These are phyloP conservation scores for Rhodosporidiobolus sp. DNA, from an alignment of 768 basidiomycete genomes.

Conservation along the genomic window DNA sequence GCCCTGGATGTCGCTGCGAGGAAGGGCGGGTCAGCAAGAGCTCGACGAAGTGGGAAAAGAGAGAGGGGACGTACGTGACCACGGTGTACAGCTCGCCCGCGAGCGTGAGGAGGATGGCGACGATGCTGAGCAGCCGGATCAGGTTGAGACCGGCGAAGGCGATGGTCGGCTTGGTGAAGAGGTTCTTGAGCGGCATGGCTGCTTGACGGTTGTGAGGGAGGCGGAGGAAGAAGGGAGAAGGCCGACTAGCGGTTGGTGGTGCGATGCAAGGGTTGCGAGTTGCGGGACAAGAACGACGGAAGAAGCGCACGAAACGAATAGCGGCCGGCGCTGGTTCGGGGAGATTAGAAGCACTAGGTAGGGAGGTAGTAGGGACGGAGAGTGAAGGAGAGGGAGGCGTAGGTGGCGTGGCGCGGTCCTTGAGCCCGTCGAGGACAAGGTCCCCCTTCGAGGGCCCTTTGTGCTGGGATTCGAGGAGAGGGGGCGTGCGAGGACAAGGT, in stretches of 20 bases:
- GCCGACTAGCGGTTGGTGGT: background rate
- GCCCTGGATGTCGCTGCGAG: conserved; percentile 20
- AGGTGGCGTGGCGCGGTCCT: too few species aligned
- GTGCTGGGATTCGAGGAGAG: too few species aligned
- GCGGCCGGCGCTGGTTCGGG: background rate
- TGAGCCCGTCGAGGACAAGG: background rate
- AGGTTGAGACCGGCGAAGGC: conserved; percentile 29
- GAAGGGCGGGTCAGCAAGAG: background rate
- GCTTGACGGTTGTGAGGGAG: background rate
- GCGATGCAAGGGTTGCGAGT: background rate
- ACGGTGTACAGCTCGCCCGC: conserved; percentile 28
- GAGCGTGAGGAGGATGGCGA: conserved; percentile 30
- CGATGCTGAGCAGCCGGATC: conserved; percentile 23
- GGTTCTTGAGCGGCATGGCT: background rate
- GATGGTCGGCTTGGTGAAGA: conserved; percentile 26
- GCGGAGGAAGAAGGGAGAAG: background rate
- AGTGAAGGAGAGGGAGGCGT: background rate
- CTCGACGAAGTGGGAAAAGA: too few species aligned
- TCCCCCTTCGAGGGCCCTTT: background rate
- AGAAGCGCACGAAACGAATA: background rate
- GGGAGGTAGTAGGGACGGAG: too few species aligned
- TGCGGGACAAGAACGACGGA: background rate
- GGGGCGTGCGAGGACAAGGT: too few species aligned
- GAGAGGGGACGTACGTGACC: conserved; percentile 13
- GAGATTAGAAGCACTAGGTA: background rate